A percentile compares a stretch with the other conserved stretches of the same genome.
phyloP scores from a whole-genome alignment of 164 flowering plant species.

The Nymphaea thermarum region DNA sequence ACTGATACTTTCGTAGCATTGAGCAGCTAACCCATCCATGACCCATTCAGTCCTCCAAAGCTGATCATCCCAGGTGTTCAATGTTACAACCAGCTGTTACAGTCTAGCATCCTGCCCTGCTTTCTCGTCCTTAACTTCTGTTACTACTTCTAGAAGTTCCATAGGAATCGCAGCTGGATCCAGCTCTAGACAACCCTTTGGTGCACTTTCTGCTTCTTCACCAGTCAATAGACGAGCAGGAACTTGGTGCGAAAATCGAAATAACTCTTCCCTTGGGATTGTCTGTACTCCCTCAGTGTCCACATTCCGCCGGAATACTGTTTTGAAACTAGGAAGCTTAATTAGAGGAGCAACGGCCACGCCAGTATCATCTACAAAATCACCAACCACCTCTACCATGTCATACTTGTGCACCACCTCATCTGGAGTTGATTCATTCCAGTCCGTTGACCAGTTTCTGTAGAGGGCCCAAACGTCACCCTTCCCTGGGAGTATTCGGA shows the following conservation, averaged over 20 bases:
- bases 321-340: slow-evolving; percentile 64
- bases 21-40: neutral
- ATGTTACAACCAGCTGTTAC: neutral
- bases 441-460: slow-evolving; percentile 62
- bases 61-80: neutral
- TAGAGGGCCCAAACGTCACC: slow-evolving; percentile 77
- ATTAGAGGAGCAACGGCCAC: slow-evolving; percentile 43
- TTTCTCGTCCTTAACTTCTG: slow-evolving; percentile 14
- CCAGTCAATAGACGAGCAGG: slow-evolving; percentile 65
- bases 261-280: slow-evolving; percentile 55
- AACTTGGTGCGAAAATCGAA: slow-evolving; percentile 66
- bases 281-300: slow-evolving; percentile 32
- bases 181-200: slow-evolving; percentile 62
- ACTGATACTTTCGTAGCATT: neutral
- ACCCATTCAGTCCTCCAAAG: neutral
- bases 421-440: slow-evolving; percentile 58
- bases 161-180: slow-evolving; percentile 74
- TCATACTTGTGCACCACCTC: slow-evolving; percentile 60
- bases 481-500: slow-evolving; percentile 43
- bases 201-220: slow-evolving; percentile 49
- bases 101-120: slow-evolving; percentile 2
- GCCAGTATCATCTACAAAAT: slow-evolving; percentile 40
- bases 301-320: slow-evolving; percentile 55
- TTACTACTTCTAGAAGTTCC: slow-evolving; percentile 51
- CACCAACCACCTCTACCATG: slow-evolving; percentile 69